These are phyloP conservation scores for Xerocomus potaroensis DNA, from an alignment of 768 basidiomycete genomes.

Conservation along the genomic window DNA sequence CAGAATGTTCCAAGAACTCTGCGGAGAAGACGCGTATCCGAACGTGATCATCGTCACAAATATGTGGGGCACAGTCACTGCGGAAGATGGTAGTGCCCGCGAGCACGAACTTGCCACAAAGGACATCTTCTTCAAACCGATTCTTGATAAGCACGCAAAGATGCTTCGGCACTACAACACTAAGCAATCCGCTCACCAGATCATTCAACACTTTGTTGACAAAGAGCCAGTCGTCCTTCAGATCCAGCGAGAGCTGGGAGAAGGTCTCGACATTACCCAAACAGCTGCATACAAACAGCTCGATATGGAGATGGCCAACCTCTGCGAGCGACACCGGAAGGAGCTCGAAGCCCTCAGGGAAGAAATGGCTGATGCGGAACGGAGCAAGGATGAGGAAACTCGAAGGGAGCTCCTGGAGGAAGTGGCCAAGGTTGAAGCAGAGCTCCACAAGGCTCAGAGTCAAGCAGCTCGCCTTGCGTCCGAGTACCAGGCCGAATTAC, in stretches of 20 bases:
- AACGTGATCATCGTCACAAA: slow-evolving; percentile 52
- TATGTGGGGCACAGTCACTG: slow-evolving; percentile 45
- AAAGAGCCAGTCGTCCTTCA: slow-evolving; percentile 41
- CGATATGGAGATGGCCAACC: slow-evolving; percentile 44
- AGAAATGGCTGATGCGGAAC: slow-evolving; percentile 46
- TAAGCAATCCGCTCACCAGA: slow-evolving; percentile 39
- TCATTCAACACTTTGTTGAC: slow-evolving; percentile 40
- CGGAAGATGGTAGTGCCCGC: slow-evolving; percentile 34
- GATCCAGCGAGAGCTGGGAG: slow-evolving; percentile 53
- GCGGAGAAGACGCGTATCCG: slow-evolving; percentile 46
- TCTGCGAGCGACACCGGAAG: slow-evolving; percentile 40
- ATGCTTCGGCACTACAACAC: slow-evolving; percentile 42
- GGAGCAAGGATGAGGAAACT: slow-evolving; percentile 43
- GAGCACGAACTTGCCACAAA: slow-evolving; percentile 42
- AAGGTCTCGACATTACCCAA: slow-evolving; percentile 45
- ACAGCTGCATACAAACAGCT: slow-evolving; percentile 53
- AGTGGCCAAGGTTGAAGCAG: slow-evolving; percentile 27
- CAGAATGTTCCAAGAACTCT: slow-evolving; percentile 49
- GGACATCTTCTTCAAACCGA: slow-evolving; percentile 47
- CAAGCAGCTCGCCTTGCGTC: slow-evolving; percentile 30
- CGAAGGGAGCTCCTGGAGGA: slow-evolving; percentile 44
- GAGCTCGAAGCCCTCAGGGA: slow-evolving; percentile 45
- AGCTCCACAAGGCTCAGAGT: slow-evolving; percentile 26
- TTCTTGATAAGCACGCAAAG: slow-evolving; percentile 42
- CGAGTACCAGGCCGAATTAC: slow-evolving; percentile 32